Evolutionary conservation across 2,329 filamentous ascomycete genomes (phyloP), one percentile per base, ranked within the genome.

Genomic region (Diplodia sapinea): DNA sequence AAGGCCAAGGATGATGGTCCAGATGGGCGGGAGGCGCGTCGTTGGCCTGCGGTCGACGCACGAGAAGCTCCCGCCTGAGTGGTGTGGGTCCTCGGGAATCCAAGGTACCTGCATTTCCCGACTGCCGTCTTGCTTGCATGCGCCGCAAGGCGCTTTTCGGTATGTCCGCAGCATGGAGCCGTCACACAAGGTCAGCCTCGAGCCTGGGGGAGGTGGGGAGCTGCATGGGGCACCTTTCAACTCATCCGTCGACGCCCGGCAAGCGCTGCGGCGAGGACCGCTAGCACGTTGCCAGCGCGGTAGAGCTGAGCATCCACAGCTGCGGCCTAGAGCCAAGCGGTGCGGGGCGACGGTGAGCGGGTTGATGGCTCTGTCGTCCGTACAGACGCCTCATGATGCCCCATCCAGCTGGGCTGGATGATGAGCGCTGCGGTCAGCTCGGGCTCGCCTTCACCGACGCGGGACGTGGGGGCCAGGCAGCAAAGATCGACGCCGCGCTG

Each of bases 361-460:
- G n/a, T 12, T n/a, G 40, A 49, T 50, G 55, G 54, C 55, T 29
- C 36, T 43, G 40, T 31, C n/a, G 29, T 63, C 31, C 12, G 26
- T 51, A 26, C 43, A 63, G 59, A 38, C 59, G 59, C 43, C 59
- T 29, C 38, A 65, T 65, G 11, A 11, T 65, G 50, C 62, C 50
- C 23, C 31, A 65, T 55, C 36, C 50, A n/a, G 50, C 9, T 8
- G 13, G 29, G 59, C 59, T 64, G 47, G 59, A n/a, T 29, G 62
- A 23, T 55, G n/a, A 36, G 20, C 33, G 26, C 61, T 65, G 50
- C 62, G 62, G 62, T 65, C 62, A 65, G 62, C 62, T 49, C 50
- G 38, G 50, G 36, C 33, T 56, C 64, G 52, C 51, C 52, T 66
- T 66, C 64, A 66, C 64, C 64, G 64, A 66, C 52, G 52, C 29